Conservation (phyloP, 768 basidiomycete genomes). For the Amanita rubescens region DNA sequence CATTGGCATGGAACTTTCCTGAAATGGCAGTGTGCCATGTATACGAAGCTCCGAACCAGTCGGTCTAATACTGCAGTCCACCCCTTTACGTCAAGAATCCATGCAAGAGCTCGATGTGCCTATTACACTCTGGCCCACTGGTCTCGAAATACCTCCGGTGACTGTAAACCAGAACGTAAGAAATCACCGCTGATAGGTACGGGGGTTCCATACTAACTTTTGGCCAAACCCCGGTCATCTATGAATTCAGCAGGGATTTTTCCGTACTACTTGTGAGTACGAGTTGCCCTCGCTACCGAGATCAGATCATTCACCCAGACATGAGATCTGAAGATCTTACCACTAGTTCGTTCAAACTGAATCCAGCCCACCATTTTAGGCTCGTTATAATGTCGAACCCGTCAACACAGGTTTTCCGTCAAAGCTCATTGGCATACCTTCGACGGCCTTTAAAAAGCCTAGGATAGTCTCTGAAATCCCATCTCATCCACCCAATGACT, state of each 20-base stretch:
- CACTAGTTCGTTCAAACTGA: conserved; percentile 4
- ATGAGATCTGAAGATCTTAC: conserved; percentile 6
- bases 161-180: not conserved
- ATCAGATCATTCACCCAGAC: conserved; percentile 1
- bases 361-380: not conserved
- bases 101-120: not conserved
- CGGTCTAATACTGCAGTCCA: not conserved
- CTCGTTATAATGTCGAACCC: not conserved
- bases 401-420: conserved; percentile 5
- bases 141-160: not conserved
- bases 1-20: not conserved
- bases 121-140: not conserved
- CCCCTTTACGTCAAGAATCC: conserved; percentile 1
- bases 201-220: not conserved
- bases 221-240: not conserved
- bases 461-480: not conserved
- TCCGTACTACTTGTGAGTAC: not conserved
- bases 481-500: conserved; percentile 2
- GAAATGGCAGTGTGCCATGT: not conserved
- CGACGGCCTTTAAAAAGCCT: conserved; percentile 4
- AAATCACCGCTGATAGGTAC: not conserved
- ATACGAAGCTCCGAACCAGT: not conserved
- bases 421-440: not conserved
- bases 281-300: conserved; percentile 6
- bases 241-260: conserved; percentile 1